Evolutionary conservation across 495 filamentous ascomycete species (phyloP), one percentile per base, ranked within the genome.

Genomic region (Apodospora peruviana): DNA sequence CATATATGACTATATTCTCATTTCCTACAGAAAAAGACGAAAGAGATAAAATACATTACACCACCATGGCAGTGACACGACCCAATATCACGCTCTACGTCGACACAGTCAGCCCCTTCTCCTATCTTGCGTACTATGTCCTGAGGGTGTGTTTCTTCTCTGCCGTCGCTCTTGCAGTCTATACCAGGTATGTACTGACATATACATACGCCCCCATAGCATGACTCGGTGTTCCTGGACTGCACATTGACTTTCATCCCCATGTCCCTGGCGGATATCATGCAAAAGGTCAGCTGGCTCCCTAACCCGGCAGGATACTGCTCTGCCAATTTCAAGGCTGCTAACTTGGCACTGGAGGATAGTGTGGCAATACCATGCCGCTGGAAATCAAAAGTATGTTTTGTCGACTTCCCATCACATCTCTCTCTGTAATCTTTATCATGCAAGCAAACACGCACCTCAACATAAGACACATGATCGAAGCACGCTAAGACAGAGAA

Each of bases 61-160:
- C 21, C 23, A 41, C 17, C 17, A 55, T 55, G 43, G 58, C 29
- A 16, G 79, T 80, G 75, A 57, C 65, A 14, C 52, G 41, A n/a
- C 78, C 82, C 17, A 79, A 82, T 63, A 73, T 89, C 36, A 82
- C 74, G 0, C 70, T 87, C 37, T 88, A 82, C 58, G 51, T 87
- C 27, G 85, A 88, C 63, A 75, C 82, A 24, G 77, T 89, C 23
- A 83, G 78, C 58, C 86, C 86, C 5, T 88, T 90, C 58, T 79
- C 77, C 0, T 88, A 87, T 47, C 69, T 80, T 53, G 85, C 80
- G 2, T 90, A 81, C 56, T 74, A 85, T 57, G 66, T 86, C 3
- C 56, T 83, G 37, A 68, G 68, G 47, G 84, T 83, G 63, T 47
- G 77, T 66, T 8, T n/a, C n/a, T n/a, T n/a, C n/a, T n/a, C n/a